Evolutionary conservation across 805 yeast genomes (phyloP).

Genomic region (Candida oleophila): DNA sequence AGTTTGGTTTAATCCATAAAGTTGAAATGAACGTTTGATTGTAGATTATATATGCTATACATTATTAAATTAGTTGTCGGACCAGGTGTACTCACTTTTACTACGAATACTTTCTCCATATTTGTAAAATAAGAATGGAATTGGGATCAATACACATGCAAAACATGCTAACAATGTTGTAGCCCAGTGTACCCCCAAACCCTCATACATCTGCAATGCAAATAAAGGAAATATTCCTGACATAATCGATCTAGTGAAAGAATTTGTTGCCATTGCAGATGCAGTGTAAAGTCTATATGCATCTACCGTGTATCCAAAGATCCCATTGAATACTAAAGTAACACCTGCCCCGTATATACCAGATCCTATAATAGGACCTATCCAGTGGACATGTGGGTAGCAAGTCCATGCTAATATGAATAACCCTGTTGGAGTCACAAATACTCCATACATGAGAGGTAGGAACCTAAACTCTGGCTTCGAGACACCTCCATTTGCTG

Average conservation of each 20-base stretch:
- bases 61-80: slow-evolving; percentile 10
- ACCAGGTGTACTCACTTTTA: slow-evolving; percentile 27
- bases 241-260: slow-evolving; percentile 52
- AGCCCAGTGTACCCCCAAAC: slow-evolving; percentile 54
- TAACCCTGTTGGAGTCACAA: slow-evolving; percentile 72
- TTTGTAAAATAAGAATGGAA: slow-evolving; percentile 52
- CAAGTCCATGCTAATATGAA: slow-evolving; percentile 85
- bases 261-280: slow-evolving; percentile 60
- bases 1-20: too few relatives aligned
- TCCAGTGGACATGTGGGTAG: slow-evolving; percentile 68
- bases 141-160: slow-evolving; percentile 51
- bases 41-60: too few relatives aligned
- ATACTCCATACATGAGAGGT: slow-evolving; percentile 65
- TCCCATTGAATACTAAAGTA: slow-evolving; percentile 52
- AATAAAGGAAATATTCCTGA: slow-evolving; percentile 60
- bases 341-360: slow-evolving; percentile 39
- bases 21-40: too few relatives aligned
- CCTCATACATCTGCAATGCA: slow-evolving; percentile 47
- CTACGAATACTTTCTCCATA: slow-evolving; percentile 43
- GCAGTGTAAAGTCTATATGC: slow-evolving; percentile 56
- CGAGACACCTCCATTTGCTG: slow-evolving; percentile 39
- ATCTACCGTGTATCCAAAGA: slow-evolving; percentile 56
- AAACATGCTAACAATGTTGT: slow-evolving; percentile 51
- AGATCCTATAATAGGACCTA: slow-evolving; percentile 49
- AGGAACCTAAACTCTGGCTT: slow-evolving; percentile 79